Evolutionary conservation across 257 asterid species (phyloP).

Genomic region (Ehretia macrophylla): DNA sequence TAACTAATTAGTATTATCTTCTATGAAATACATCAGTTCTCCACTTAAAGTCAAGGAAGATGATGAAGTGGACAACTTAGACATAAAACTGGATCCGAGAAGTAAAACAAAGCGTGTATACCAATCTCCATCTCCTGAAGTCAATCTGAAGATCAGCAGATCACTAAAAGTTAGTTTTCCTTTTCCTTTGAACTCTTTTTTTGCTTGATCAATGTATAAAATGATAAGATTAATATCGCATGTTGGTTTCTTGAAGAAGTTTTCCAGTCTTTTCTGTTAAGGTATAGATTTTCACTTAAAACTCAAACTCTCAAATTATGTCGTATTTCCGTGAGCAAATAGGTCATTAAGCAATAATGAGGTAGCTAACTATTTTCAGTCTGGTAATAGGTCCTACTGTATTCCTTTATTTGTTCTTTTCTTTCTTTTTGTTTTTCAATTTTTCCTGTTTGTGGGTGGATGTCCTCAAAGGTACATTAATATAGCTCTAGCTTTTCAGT

Average conservation of each 20-base stretch:
- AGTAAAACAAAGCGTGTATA: slow-evolving; percentile 66
- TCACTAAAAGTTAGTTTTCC: slow-evolving; percentile 79
- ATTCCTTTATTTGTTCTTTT: no score
- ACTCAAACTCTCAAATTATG: not conserved
- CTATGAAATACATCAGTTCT: slow-evolving; percentile 43
- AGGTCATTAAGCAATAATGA: not conserved
- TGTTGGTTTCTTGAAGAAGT: not conserved
- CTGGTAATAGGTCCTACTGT: no score
- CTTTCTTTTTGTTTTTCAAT: not conserved
- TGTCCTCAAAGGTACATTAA: no score
- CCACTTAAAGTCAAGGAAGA: slow-evolving; percentile 88
- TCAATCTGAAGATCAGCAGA: slow-evolving; percentile 92
- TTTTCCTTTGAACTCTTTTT: slow-evolving; percentile 14
- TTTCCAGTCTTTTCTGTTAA: no score
- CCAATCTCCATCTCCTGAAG: slow-evolving; percentile 72
- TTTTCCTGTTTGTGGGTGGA: not conserved
- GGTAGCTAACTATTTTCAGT: not conserved
- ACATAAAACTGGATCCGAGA: slow-evolving; percentile 58
- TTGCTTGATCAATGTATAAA: not conserved
- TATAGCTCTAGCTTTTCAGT: not conserved
- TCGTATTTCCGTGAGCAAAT: not conserved
- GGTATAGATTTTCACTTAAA: not conserved
- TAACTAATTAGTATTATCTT: not conserved
- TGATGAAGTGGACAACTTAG: slow-evolving; percentile 88
- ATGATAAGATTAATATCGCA: not conserved